Conservation (phyloP, 2,329 filamentous ascomycete species). For the Graphilbum sp. region DNA sequence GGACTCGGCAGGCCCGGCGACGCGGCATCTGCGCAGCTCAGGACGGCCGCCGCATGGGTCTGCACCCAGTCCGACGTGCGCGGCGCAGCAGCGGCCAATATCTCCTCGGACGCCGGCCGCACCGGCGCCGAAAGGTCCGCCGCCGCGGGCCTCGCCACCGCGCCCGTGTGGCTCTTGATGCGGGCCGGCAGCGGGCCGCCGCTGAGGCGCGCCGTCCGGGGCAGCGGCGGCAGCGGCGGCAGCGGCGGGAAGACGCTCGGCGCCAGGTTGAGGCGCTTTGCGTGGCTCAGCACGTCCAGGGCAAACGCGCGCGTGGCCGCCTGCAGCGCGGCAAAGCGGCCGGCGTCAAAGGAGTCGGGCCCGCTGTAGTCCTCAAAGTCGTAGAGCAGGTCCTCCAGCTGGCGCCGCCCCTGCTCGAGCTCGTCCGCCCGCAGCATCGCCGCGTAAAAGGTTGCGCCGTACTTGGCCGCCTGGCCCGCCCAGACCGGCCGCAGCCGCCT, state of each 20-base stretch:
- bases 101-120: no score
- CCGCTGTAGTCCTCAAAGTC: conserved; percentile 27
- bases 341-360: conserved; percentile 18
- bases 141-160: no score
- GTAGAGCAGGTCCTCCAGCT: conserved; percentile 24
- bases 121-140: no score
- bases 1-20: neutral
- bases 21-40: no score
- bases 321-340: conserved; percentile 21
- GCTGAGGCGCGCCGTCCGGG: neutral
- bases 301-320: conserved; percentile 23
- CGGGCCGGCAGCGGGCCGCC: no score
- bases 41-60: conserved; percentile 3
- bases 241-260: neutral
- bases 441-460: conserved; percentile 20
- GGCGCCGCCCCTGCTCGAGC: conserved; percentile 14
- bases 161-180: no score
- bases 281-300: conserved; percentile 20
- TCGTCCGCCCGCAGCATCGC: conserved; percentile 19
- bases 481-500: conserved; percentile 22
- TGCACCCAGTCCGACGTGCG: conserved; percentile 10
- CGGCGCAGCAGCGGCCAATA: conserved; percentile 12
- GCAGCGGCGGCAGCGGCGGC: neutral
- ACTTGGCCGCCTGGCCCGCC: conserved; percentile 19
- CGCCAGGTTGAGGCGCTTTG: conserved; percentile 18